Base-by-base conservation (phyloP, 768 basidiomycete species). In the Trametes cubensis region DNA sequence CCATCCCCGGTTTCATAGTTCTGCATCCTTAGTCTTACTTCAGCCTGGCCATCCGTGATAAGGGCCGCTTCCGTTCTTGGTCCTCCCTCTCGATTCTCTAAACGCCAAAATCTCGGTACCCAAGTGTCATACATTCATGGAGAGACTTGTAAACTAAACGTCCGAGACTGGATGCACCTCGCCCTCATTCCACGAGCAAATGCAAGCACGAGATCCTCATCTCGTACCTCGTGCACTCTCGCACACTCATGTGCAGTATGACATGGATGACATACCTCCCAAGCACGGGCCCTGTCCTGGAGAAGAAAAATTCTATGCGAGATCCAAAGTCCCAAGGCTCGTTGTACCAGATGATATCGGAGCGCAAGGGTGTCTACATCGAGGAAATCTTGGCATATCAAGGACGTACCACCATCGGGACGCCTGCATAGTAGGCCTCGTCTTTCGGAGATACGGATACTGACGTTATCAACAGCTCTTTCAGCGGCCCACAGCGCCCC, bases 51-150 rank as follows among this genome's bases (percentile, higher is more conserved):
- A 13, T 54, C 13, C 53, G 53, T 10, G 38, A 39, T 8, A 6
- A 40, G 8, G 53, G 6, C 34, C 53, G 41, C 20, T 41, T 54
- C 53, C 53, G 18, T n/a, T 44, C 17, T n/a, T 54, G 20, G 34
- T 41, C 2, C 53, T 39, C 7, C 53, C 53, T 39, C 41, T 54
- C n/a, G 18, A 39, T 26, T 14, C 53, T 20, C 41, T 25, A 13
- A 54, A 54, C 53, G 34, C 53, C 4, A 39, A 28, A 5, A 54
- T 54, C 38, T 39, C 41, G 4, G 39, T 54, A 4, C 53, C 53
- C n/a, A 39, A 54, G 41, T 54, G 23, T 15, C 39, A 44, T 17
- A 54, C 53, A 4, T 54, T 54, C 39, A 14, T 54, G 10, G 53
- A 54, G 17, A 39, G 53, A 25, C 41, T 41, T 3, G 14, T 41